phyloP scores from a whole-genome alignment of 495 filamentous ascomycete genomes.

The Penicillium roqueforti region DNA sequence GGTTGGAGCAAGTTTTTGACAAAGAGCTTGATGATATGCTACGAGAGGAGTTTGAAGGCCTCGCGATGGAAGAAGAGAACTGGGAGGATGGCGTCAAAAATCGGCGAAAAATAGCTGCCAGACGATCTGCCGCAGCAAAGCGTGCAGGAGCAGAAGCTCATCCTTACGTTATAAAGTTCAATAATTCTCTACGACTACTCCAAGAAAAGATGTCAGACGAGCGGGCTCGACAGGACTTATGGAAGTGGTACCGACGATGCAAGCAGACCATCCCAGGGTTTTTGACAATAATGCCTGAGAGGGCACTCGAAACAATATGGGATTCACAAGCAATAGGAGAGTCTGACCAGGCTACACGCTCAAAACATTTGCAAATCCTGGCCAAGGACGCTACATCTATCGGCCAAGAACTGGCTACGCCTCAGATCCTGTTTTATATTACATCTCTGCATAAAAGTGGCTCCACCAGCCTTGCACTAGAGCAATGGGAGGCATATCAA shows the following conservation, averaged over 20 bases:
- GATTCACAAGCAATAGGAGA: constrained; percentile 45
- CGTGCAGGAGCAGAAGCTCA: constrained; percentile 23
- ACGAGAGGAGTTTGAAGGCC: constrained; percentile 39
- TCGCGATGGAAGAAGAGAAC: constrained; percentile 39
- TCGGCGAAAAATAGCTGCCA: constrained; percentile 18
- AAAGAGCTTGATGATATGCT: constrained; percentile 44
- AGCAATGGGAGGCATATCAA: constrained; percentile 59
- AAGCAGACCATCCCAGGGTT: constrained; percentile 39
- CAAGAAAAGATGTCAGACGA: constrained; percentile 26
- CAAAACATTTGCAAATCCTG: constrained; percentile 56
- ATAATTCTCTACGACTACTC: constrained; percentile 24
- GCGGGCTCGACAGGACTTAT: constrained; percentile 30
- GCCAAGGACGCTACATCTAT: constrained; percentile 57
- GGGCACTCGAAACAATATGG: constrained; percentile 41
- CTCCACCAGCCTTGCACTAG: constrained; percentile 54
- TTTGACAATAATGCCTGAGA: constrained; percentile 31
- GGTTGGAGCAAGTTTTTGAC: constrained; percentile 41
- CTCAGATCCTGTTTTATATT: constrained; percentile 61
- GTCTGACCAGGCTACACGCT: constrained; percentile 38
- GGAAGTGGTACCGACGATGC: constrained; percentile 46
- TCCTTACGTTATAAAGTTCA: constrained; percentile 35
- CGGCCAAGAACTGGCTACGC: constrained; percentile 46
- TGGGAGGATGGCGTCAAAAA: constrained; percentile 28
- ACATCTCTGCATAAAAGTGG: constrained; percentile 60
- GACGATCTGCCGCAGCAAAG: constrained; percentile 20